Evolutionary conservation across 1,284 basidiomycete genomes (phyloP), one percentile per base, ranked within the genome.

Genomic region (Schizophyllum amplum): DNA sequence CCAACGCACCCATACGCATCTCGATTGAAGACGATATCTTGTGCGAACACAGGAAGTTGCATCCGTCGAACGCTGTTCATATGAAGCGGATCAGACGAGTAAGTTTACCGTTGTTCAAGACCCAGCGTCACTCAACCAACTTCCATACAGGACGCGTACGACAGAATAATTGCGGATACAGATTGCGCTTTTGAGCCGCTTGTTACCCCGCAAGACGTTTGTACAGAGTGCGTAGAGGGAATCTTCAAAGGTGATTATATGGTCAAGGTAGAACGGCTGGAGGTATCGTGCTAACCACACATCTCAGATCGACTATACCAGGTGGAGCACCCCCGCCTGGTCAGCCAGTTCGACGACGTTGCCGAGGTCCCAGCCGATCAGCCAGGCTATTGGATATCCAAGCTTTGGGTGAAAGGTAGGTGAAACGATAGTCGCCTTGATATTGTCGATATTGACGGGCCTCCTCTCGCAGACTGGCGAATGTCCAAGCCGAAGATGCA

Each of bases 401-500:
- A 85, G 64, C 66, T 71, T 11, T 92, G 90, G 90, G 66, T 89
- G 4, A 86, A 79, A 78, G 89, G 90, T 87, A 61, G 24, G 63
- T 59, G 24, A 53, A 51, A 53, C 24, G 11, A 21, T 21, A 62
- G 55, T 58, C 62, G 49, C 47, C 17, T 24, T 17, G 25, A 33
- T 26, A 9, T 42, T 9, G 2, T 3, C 13, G 33, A 42, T 1
- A 51, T 53, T 24, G 22, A 20, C n/a, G 22, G 13, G n/a, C n/a
- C 2, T 52, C 2, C 22, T 24, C 33, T 49, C 52, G 24, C 57
- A 90, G 90, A 90, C 64, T 92, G 90, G 90, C 75, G 74, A 66
- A 69, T 82, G 55, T 65, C 70, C 46, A 86, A 80, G 62, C 90
- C 90, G 25, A 87, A 79, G 68, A 89, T 92, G 86, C 90, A 92